Percentiles rank a stretch among this genome's conserved stretches.
phyloP scores from a whole-genome alignment of 1,139 yeast genomes.

The Pichia sp. region DNA sequence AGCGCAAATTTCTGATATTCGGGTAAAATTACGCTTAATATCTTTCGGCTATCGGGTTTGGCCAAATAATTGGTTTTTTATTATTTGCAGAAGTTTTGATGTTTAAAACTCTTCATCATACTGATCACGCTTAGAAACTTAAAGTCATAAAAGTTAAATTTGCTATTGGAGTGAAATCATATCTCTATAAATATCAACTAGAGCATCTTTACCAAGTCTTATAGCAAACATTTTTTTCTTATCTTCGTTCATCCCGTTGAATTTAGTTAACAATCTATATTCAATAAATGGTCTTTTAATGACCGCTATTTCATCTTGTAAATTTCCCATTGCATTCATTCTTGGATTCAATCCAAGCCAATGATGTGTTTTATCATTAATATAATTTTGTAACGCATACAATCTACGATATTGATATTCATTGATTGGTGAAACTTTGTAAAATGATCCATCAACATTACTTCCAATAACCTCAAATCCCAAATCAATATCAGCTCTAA shows the following conservation, averaged over 20 bases:
- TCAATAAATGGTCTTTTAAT: constrained; percentile 42
- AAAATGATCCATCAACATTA: constrained; percentile 73
- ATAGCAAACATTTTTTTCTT: constrained; percentile 46
- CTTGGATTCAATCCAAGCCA: constrained; percentile 78
- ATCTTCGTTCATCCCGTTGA: constrained; percentile 50
- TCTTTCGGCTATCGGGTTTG: neutral
- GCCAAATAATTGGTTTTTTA: too few relatives aligned
- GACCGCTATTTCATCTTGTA: constrained; percentile 27
- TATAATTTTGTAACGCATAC: constrained; percentile 81
- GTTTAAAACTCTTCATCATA: too few relatives aligned
- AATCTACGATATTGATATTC: constrained; percentile 75
- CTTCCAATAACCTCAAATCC: constrained; percentile 61
- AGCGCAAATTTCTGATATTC: neutral
- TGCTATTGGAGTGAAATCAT: constrained; percentile 34
- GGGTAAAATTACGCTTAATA: neutral
- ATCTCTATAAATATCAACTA: constrained; percentile 63
- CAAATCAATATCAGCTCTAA: constrained; percentile 20
- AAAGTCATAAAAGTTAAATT: neutral
- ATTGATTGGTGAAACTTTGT: constrained; percentile 64
- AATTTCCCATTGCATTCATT: constrained; percentile 55
- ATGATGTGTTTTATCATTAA: constrained; percentile 69
- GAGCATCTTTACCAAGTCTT: constrained; percentile 52
- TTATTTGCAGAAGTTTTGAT: too few relatives aligned
- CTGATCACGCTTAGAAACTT: too few relatives aligned
- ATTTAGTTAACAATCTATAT: constrained; percentile 47